Conservation (phyloP, 192 early-diverging fungal genomes). For the Diversispora epigaea region DNA sequence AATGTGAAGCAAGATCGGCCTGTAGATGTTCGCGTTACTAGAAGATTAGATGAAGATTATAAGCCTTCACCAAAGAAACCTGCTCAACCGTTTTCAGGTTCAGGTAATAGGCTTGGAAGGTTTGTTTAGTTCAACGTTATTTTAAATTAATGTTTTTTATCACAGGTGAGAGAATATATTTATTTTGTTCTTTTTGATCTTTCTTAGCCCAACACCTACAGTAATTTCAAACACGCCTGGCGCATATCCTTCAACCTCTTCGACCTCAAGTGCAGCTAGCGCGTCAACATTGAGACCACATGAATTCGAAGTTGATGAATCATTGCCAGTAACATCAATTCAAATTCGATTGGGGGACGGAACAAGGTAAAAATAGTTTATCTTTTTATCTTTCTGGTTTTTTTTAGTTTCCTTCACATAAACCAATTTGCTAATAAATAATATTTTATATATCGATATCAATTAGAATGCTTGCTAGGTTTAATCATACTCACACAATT, state of each 20-base stretch:
- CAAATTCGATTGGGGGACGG: constrained; percentile 92
- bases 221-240: background rate
- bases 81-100: constrained; percentile 73
- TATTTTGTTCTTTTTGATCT: background rate
- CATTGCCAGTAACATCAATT: constrained; percentile 79
- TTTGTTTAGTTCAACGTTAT: constrained; percentile 37
- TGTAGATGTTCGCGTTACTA: constrained; percentile 84
- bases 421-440: background rate
- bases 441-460: background rate
- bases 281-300: constrained; percentile 17
- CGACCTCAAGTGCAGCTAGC: background rate
- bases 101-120: constrained; percentile 79
- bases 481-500: constrained; percentile 90
- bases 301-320: constrained; percentile 66
- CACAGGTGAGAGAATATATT: constrained; percentile 32
- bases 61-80: constrained; percentile 76
- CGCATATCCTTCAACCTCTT: constrained; percentile 22
- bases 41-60: constrained; percentile 85
- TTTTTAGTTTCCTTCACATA: background rate
- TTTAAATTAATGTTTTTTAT: constrained; percentile 35
- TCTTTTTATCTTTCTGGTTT: background rate
- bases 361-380: constrained; percentile 48
- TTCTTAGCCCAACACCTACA: background rate
- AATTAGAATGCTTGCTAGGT: constrained; percentile 72
- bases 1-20: constrained; percentile 87